Evolutionary conservation across 352 stramenopile genomes (phyloP).

Genomic region (Phytopythium mirpurense): DNA sequence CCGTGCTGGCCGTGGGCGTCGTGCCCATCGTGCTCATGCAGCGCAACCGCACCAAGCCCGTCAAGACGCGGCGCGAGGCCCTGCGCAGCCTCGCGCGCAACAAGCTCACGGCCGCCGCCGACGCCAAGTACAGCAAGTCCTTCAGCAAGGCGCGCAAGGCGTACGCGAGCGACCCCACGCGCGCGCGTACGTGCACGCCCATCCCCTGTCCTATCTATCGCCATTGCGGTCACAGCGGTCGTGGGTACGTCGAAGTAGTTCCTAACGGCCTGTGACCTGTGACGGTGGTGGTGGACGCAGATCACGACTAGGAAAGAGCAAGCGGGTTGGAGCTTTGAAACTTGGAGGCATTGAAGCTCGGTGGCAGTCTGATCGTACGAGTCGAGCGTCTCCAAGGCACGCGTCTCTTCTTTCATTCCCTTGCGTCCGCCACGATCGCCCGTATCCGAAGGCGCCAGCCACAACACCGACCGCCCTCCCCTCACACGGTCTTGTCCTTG

Average conservation of each 20-base stretch:
- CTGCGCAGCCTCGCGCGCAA: constrained; percentile 71
- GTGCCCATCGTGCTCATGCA: constrained; percentile 68
- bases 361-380: no score
- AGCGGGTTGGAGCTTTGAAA: no score
- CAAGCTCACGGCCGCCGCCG: constrained; percentile 53
- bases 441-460: no score
- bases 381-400: no score
- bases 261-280: no score
- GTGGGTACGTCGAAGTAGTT: no score
- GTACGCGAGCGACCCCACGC: constrained; percentile 42
- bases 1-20: constrained; percentile 44
- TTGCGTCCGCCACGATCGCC: no score
- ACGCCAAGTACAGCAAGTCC: constrained; percentile 34
- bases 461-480: no score
- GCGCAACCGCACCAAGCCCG: constrained; percentile 59
- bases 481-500: constrained; percentile 3
- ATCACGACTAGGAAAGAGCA: neutral
- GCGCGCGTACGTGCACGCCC: constrained; percentile 24
- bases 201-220: neutral
- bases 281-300: neutral
- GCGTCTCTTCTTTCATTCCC: neutral
- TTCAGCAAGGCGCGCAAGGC: constrained; percentile 42
- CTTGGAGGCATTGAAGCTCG: no score
- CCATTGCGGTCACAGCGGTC: no score
- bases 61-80: constrained; percentile 72